Base-by-base conservation (phyloP, 805 yeast genomes). In the Cyberlindnera mrakii region DNA sequence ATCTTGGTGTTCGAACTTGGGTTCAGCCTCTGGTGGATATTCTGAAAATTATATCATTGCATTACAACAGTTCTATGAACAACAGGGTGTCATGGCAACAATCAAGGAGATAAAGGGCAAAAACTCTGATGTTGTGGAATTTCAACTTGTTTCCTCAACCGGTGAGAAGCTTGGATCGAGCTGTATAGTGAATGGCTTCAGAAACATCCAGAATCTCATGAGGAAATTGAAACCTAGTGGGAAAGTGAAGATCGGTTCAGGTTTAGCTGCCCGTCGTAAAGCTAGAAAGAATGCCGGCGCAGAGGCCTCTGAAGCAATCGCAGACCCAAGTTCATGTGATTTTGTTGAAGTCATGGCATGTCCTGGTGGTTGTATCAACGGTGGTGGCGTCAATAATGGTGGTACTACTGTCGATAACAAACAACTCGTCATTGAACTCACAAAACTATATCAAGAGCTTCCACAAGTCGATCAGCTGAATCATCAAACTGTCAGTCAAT, bases 331-430 rank as follows among this genome's bases (percentile, higher is more conserved):
- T 29, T 70, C 67, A 33, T 81, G 85, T 52, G 93, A 87, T 48
- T 86, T 84, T 52, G 85, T 91, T 6, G 99, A 93, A 56, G 84
- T 93, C 36, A 91, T 89, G 96, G 99, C 99, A 1, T 93, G 99
- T 62, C 99, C 99, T 6, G 89, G 87, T 25, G 99, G 99, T 1
- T 93, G 98, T 58, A 85, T 90, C 44, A 93, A 91, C 57, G 99
- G 99, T 10, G 98, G 99, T 18, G 99, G 99, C 0, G 90, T 89
- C 54, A 57, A 52, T 33, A 45, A 42, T 25, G 52, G 47, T n/a
- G 49, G 49, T 7, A 41, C 36, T 29, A 43, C 44, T 4, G 46
- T 46, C 10, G 46, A 46, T 30, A 48, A 48, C 43, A 50, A 48
- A 37, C 51, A 49, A 32, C 25, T 46, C 14, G 33, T 44, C 7